phyloP scores from a whole-genome alignment of 2,329 filamentous ascomycete species.

The Phialemoniopsis sp. region DNA sequence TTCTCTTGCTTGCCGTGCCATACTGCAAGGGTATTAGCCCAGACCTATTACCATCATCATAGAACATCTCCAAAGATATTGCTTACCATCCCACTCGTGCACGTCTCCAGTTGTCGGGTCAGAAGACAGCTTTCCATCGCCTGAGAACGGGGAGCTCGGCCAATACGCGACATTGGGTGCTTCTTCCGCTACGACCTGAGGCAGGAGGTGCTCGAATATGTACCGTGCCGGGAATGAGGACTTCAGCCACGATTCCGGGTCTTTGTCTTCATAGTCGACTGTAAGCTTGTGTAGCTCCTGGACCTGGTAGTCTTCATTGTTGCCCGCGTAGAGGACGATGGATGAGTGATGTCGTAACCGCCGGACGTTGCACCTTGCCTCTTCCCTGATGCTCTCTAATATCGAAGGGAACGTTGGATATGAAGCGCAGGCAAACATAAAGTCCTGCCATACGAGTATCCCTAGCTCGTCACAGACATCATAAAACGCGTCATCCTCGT shows the following conservation, averaged over 20 bases:
- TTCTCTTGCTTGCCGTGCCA: conserved; percentile 78
- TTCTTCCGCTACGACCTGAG: conserved; percentile 54
- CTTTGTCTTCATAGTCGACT: conserved; percentile 66
- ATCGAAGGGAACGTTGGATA: conserved; percentile 59
- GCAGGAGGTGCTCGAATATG: conserved; percentile 72
- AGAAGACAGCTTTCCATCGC: conserved; percentile 53
- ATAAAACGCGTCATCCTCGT: conserved; percentile 65
- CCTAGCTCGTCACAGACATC: conserved; percentile 65
- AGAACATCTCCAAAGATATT: too few species aligned
- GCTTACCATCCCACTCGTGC: conserved; percentile 66
- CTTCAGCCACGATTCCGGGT: conserved; percentile 38
- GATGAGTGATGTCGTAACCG: conserved; percentile 52
- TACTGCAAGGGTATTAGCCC: conserved; percentile 28
- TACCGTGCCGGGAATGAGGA: conserved; percentile 70
- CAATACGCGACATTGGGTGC: conserved; percentile 62
- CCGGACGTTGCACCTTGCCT: conserved; percentile 57
- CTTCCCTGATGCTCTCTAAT: conserved; percentile 50
- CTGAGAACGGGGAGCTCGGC: conserved; percentile 65
- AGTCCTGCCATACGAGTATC: conserved; percentile 72
- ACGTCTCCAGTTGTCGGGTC: conserved; percentile 71
- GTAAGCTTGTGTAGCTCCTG: conserved; percentile 35
- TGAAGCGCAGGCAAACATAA: conserved; percentile 64
- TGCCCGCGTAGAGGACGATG: conserved; percentile 68
- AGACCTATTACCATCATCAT: too few species aligned
- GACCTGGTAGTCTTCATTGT: conserved; percentile 56